A percentile compares a stretch with the other conserved stretches of the same genome.
phyloP scores from a whole-genome alignment of 1,139 yeast genomes.

The Scheffersomyces illinoinensis region DNA sequence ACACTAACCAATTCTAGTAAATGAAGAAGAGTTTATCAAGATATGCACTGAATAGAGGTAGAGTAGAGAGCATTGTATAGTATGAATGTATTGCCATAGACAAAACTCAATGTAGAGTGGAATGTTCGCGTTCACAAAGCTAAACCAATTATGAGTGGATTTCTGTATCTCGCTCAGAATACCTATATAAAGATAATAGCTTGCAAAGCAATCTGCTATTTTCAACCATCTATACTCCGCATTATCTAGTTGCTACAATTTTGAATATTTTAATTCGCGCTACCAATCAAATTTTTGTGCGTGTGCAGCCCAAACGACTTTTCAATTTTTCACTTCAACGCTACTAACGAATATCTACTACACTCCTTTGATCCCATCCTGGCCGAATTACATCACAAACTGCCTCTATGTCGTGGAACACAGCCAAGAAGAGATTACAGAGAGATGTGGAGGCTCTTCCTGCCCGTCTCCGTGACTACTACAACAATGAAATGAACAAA shows the following conservation, averaged over 20 bases:
- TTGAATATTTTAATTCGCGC: not conserved
- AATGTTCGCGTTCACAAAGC: not conserved
- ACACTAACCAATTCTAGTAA: conserved; percentile 45
- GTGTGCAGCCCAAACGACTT: not conserved
- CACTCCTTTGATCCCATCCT: not conserved
- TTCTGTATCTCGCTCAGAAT: too few relatives aligned
- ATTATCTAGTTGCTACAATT: not conserved
- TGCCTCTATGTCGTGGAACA: conserved; percentile 37
- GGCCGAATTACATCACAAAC: not conserved
- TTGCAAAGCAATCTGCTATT: too few relatives aligned
- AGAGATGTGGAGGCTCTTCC: conserved; percentile 37
- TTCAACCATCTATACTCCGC: not conserved
- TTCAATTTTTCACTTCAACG: conserved; percentile 3
- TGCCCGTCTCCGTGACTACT: conserved; percentile 28
- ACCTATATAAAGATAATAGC: too few relatives aligned
- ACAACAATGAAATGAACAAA: conserved; percentile 24
- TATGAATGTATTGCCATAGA: not conserved
- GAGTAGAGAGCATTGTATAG: not conserved
- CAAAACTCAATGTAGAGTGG: not conserved
- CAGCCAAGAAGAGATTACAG: conserved; percentile 38
- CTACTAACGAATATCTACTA: conserved; percentile 1
- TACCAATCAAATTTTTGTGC: not conserved
- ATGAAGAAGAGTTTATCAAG: conserved; percentile 88
- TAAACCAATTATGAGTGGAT: too few relatives aligned
- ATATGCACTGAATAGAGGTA: conserved; percentile 68